Conservation (phyloP, 2,329 filamentous ascomycete genomes). For the Trichoderma citrinoviride region DNA sequence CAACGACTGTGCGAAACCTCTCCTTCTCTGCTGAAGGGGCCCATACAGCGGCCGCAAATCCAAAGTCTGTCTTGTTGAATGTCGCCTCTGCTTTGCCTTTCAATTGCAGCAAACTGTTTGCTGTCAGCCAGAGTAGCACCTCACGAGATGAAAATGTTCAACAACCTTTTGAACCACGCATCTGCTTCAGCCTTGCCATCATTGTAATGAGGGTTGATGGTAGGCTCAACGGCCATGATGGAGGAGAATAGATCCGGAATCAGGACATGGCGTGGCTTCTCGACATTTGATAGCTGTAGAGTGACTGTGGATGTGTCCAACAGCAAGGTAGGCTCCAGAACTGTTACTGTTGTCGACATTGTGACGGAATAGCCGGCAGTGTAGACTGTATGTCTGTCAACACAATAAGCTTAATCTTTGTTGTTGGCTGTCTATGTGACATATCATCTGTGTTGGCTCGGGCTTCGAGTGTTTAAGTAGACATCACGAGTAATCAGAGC, state of each 20-base stretch:
- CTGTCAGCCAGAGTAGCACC: not conserved
- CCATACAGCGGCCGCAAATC: not conserved
- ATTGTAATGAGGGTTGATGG: not conserved
- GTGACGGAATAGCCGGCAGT: not conserved
- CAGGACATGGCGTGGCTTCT: not conserved
- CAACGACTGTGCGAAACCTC: not conserved
- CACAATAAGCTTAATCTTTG: too few species aligned
- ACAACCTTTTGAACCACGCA: not conserved
- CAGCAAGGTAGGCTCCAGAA: not conserved
- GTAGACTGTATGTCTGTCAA: not conserved
- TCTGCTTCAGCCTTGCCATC: not conserved
- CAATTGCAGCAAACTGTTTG: not conserved
- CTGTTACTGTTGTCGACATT: not conserved
- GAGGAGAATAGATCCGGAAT: not conserved
- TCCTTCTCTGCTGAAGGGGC: not conserved
- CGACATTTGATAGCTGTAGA: not conserved
- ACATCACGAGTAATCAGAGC: too few species aligned
- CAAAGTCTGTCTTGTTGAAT: not conserved
- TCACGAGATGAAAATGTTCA: accelerated
- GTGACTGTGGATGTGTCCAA: not conserved
- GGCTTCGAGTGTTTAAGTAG: too few species aligned
- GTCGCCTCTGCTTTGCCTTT: not conserved
- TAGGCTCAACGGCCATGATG: not conserved
- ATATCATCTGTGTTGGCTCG: too few species aligned
- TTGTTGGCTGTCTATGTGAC: too few species aligned